These are phyloP conservation scores for Hymenoscyphus repandus DNA, from an alignment of 2,329 filamentous ascomycete species.

Conservation along the genomic window DNA sequence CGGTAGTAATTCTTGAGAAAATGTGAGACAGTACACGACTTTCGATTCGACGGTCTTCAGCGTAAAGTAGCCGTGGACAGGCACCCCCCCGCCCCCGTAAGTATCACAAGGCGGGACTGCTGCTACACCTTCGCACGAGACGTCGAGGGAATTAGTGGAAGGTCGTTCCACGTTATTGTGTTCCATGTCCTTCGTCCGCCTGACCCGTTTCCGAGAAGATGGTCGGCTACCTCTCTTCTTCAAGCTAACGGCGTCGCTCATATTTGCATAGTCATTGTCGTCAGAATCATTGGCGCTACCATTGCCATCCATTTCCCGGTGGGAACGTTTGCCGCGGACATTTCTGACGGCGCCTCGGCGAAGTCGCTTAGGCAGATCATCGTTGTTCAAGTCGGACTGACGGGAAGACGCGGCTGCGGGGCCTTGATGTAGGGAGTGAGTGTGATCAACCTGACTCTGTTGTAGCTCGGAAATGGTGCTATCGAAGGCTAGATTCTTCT, in stretches of 20 bases:
- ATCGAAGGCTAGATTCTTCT: conserved; percentile 13
- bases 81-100: conserved; percentile 18
- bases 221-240: conserved; percentile 8
- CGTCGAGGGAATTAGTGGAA: conserved; percentile 14
- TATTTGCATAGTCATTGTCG: conserved; percentile 18
- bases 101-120: conserved; percentile 8
- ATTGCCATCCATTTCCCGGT: conserved; percentile 15
- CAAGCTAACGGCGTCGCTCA: conserved; percentile 11
- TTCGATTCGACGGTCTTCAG: conserved; percentile 16
- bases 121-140: conserved; percentile 14
- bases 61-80: conserved; percentile 14
- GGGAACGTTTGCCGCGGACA: conserved; percentile 12
- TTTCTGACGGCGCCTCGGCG: conserved; percentile 11
- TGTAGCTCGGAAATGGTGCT: conserved; percentile 10
- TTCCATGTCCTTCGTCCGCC: conserved; percentile 11
- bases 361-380: conserved; percentile 9
- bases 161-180: conserved; percentile 6
- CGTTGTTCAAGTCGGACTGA: conserved; percentile 15
- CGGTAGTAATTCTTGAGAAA: conserved; percentile 16
- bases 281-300: conserved; percentile 14
- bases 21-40: conserved; percentile 18
- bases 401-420: conserved; percentile 5
- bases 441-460: too few species aligned
- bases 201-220: conserved; percentile 15
- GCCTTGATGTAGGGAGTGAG: conserved; percentile 8